Evolutionary conservation across 257 asterid genomes (phyloP).

Genomic region (Sherardia arvensis): DNA sequence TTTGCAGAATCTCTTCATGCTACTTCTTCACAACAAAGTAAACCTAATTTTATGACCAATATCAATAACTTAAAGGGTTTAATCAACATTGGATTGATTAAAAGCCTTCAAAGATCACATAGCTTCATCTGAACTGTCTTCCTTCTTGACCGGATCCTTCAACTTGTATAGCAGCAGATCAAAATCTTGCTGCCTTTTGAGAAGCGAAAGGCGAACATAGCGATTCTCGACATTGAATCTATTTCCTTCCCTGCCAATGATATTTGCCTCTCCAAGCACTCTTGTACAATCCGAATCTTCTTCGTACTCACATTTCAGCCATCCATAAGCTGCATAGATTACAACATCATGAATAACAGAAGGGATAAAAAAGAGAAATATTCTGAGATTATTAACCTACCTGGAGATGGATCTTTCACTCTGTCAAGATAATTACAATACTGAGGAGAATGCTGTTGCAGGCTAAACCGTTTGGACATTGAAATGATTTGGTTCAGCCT

Average conservation of each 20-base stretch:
- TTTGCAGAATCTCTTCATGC: no score
- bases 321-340: conserved; percentile 24
- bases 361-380: not conserved
- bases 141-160: conserved; percentile 13
- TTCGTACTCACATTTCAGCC: conserved; percentile 27
- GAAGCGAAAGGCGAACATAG: conserved; percentile 17
- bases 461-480: conserved; percentile 30
- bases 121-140: conserved; percentile 3
- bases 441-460: conserved; percentile 43
- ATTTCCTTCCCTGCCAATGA: conserved; percentile 17
- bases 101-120: conserved; percentile 10
- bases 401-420: conserved; percentile 75
- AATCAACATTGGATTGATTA: not conserved
- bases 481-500: conserved; percentile 33
- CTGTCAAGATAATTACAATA: conserved; percentile 42
- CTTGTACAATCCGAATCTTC: conserved; percentile 16
- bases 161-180: conserved; percentile 10
- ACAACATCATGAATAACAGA: not conserved
- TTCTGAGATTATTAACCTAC: conserved; percentile 16
- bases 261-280: conserved; percentile 12
- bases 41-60: not conserved
- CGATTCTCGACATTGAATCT: conserved; percentile 11
- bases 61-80: not conserved
- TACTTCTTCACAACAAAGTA: no score
- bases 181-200: conserved; percentile 21